phyloP scores from a whole-genome alignment of 208 protist genomes.

The Endotrypanum monterogeii region DNA sequence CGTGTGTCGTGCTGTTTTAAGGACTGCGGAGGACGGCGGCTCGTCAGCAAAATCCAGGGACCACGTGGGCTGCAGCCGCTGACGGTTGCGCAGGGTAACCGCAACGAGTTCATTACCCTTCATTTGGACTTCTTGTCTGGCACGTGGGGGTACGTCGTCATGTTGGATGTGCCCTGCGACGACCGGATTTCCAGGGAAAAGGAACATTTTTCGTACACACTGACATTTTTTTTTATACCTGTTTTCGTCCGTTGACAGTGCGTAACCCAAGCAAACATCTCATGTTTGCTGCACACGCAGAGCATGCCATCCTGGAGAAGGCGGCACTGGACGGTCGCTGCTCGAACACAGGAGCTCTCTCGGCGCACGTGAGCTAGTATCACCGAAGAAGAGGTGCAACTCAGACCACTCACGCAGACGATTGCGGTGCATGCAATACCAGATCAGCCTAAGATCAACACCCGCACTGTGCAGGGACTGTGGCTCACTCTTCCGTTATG shows the following conservation, averaged over 20 bases:
- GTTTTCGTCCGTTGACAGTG: conserved; percentile 34
- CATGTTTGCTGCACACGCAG: conserved; percentile 8
- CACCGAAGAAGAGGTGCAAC: conserved; percentile 8
- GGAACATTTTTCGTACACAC: conserved; percentile 50
- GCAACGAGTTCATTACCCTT: conserved; percentile 47
- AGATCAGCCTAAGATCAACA: conserved; percentile 4
- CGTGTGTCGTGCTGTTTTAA: conserved; percentile 50
- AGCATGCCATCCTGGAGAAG: conserved; percentile 13
- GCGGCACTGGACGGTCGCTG: conserved; percentile 4
- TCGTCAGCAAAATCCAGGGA: conserved; percentile 49
- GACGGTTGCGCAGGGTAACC: conserved; percentile 37
- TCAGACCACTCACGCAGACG: neutral
- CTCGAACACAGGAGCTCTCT: neutral
- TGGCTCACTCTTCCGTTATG: neutral
- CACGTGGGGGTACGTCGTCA: conserved; percentile 57
- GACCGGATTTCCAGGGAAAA: neutral
- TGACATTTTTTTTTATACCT: conserved; percentile 74
- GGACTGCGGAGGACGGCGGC: conserved; percentile 63
- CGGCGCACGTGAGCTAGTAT: conserved; percentile 6
- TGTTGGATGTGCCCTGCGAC: conserved; percentile 38
- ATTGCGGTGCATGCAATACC: conserved; percentile 26
- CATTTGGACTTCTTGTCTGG: conserved; percentile 77
- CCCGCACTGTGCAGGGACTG: conserved; percentile 13
- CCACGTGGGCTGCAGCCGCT: conserved; percentile 35
- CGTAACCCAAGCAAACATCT: conserved; percentile 5